phyloP scores from a whole-genome alignment of 441 rosid genomes.

The Theobroma grandiflorum region DNA sequence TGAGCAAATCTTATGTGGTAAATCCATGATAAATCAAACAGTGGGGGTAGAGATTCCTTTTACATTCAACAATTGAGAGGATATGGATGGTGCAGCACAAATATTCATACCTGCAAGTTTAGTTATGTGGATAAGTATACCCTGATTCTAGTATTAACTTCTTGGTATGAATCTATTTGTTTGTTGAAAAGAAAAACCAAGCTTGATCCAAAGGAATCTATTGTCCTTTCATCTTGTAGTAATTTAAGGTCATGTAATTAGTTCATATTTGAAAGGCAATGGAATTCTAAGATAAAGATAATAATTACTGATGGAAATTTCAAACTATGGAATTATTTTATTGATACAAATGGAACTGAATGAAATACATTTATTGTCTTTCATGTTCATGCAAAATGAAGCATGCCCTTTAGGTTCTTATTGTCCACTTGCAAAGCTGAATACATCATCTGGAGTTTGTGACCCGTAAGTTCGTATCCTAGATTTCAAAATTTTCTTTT shows the following conservation, averaged over 20 bases:
- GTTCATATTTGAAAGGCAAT: no score
- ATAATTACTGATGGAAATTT: background rate
- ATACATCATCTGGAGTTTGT: slow-evolving; percentile 60
- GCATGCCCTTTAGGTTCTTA: slow-evolving; percentile 75
- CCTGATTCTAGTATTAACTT: no score
- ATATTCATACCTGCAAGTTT: no score
- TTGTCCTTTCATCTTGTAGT: no score
- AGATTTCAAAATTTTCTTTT: slow-evolving; percentile 5
- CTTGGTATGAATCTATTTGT: no score
- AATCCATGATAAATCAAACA: background rate
- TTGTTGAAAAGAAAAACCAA: no score
- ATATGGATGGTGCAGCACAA: no score
- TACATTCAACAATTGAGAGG: no score
- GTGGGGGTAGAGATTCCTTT: background rate
- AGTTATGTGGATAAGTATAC: no score
- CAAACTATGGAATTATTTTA: background rate
- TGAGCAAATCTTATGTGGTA: background rate
- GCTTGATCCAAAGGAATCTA: no score
- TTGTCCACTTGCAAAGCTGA: slow-evolving; percentile 69
- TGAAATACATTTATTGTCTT: slow-evolving; percentile 27
- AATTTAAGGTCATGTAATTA: no score
- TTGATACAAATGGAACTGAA: slow-evolving; percentile 11
- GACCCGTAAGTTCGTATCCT: slow-evolving; percentile 63
- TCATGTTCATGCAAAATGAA: slow-evolving; percentile 39
- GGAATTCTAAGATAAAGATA: background rate